phyloP scores from a whole-genome alignment of 1,284 basidiomycete genomes.

The Rhizoctonia solani region DNA sequence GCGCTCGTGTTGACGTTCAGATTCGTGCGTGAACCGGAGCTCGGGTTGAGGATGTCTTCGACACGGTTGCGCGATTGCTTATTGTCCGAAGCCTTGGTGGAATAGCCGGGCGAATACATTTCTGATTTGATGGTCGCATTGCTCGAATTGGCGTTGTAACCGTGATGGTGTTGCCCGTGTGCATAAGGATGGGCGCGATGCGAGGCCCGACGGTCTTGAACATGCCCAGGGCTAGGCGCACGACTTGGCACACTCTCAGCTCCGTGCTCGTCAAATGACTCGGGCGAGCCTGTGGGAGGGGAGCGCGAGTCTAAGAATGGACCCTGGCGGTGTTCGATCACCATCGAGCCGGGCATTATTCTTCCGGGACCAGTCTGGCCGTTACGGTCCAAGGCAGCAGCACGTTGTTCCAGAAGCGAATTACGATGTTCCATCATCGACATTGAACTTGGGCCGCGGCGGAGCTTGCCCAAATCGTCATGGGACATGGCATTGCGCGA shows the following conservation, averaged over 20 bases:
- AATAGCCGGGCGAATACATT: conserved; percentile 9
- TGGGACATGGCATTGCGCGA: conserved; percentile 16
- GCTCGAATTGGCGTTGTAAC: conserved; percentile 11
- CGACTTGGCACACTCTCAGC: conserved; percentile 20
- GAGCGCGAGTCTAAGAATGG: conserved; percentile 23
- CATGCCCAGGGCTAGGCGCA: conserved; percentile 30
- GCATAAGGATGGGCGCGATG: conserved; percentile 34
- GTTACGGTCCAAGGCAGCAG: conserved; percentile 16
- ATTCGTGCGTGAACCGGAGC: background rate
- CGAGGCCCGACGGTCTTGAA: conserved; percentile 28
- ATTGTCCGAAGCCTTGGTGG: conserved; percentile 8
- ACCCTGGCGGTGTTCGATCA: conserved; percentile 3
- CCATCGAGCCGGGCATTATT: conserved; percentile 19
- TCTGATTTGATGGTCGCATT: conserved; percentile 22
- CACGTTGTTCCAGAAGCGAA: conserved; percentile 1
- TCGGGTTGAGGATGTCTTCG: conserved; percentile 26
- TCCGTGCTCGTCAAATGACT: conserved; percentile 31
- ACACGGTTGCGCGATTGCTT: conserved; percentile 31
- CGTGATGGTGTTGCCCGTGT: conserved; percentile 34
- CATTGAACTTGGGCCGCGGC: conserved; percentile 17
- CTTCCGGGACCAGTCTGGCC: background rate
- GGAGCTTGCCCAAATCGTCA: conserved; percentile 11
- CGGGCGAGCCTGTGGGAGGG: conserved; percentile 28
- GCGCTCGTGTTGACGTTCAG: conserved; percentile 19
- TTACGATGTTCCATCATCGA: conserved; percentile 29